These are phyloP conservation scores for Trapa incisa DNA, from an alignment of 345 rosid species.

Conservation along the genomic window DNA sequence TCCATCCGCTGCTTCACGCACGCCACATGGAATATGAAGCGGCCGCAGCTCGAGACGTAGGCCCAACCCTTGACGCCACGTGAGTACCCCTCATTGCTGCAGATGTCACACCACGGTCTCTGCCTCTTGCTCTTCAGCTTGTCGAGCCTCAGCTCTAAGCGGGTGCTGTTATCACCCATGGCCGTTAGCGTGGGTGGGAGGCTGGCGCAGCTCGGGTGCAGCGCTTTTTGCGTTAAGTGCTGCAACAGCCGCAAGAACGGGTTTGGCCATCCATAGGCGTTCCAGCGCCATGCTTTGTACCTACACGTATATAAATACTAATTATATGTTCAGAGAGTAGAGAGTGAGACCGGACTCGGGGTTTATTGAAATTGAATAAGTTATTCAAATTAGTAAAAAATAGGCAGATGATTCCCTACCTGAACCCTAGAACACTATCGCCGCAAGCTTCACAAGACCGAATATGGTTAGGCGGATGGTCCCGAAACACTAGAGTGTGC, in stretches of 20 bases:
- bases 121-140: background rate
- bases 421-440: background rate
- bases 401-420: background rate
- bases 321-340: too few relatives aligned
- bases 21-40: background rate
- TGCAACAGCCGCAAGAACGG: background rate
- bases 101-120: background rate
- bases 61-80: conserved; percentile 5
- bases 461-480: background rate
- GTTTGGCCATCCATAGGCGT: background rate
- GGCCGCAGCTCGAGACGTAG: background rate
- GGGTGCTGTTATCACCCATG: background rate
- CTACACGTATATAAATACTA: background rate
- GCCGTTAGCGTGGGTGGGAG: background rate
- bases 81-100: background rate
- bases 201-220: background rate
- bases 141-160: background rate
- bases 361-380: background rate
- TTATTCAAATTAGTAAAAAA: background rate
- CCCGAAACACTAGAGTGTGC: background rate
- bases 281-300: background rate
- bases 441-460: background rate
- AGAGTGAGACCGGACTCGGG: too few relatives aligned
- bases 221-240: background rate
- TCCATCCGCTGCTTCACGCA: background rate